Base-by-base conservation (phyloP, 495 filamentous ascomycete species). In the Daldinia decipiens region DNA sequence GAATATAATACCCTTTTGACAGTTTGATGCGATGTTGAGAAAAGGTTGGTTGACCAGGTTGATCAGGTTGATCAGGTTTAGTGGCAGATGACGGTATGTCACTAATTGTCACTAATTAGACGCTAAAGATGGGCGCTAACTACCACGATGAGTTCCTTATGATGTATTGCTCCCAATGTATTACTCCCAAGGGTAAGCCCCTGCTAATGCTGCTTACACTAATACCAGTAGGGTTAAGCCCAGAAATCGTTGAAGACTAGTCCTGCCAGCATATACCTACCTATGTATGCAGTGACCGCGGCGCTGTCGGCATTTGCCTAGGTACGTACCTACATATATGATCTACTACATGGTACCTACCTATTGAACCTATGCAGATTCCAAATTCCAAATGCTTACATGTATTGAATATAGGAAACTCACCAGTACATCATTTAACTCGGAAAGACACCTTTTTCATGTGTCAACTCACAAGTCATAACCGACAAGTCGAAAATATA, bases 91-190 rank as follows among this genome's bases (percentile, higher is more conserved):
- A 72, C 64, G 69, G 59, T 64, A 72, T 59, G 54, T 38, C 29
- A 55, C 58, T 63, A 63, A 64, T 60, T 59, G 59, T 38, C 29
- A 55, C 58, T 63, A 63, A 64, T 60, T 57, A 56, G 17, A 58
- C 54, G 17, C 19, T 32, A 38, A 57, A 39, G 54, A 57, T 51
- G 29, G 40, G 62, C 62, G 62, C 38, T 51, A 57, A 34, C 57
- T 51, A 56, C 57, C 40, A 56, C 61, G 68, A 62, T 59, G 68
- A 65, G 60, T 66, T 62, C 54, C 59, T 59, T 72, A 72, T 72
- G 69, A 72, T 72, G 69, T 68, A 68, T 67, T 62, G 4, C 21
- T n/a, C n/a, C n/a, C n/a, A n/a, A 24, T 24, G 21, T 24, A 24
- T 2, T 24, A 24, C 21, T 24, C 21, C 21, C 54, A 15, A 65